phyloP scores from a whole-genome alignment of 495 filamentous ascomycete genomes.

The Penicillium tannophilum region DNA sequence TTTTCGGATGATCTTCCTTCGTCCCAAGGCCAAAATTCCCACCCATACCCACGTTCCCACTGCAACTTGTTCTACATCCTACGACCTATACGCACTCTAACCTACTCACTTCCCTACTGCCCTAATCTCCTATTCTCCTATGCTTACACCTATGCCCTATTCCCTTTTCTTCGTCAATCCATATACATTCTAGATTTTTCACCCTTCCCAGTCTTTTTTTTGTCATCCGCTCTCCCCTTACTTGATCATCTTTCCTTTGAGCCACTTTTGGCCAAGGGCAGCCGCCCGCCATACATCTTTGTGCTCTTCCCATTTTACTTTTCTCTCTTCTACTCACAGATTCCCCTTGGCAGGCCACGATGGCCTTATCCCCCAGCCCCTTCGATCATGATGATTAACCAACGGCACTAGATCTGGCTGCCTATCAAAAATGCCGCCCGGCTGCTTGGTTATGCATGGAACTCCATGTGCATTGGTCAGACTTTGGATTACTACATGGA shows the following conservation, averaged over 20 bases:
- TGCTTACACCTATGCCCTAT: background rate
- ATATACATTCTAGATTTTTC: background rate
- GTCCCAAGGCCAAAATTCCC: conserved; percentile 18
- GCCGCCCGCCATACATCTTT: background rate
- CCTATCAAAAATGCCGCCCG: conserved; percentile 3
- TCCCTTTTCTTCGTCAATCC: background rate
- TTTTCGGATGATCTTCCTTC: conserved; percentile 20
- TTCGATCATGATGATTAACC: background rate
- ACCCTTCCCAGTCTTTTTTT: background rate
- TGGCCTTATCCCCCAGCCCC: background rate
- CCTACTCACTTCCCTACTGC: conserved; percentile 6
- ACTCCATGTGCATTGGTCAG: conserved; percentile 2
- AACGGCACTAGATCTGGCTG: background rate
- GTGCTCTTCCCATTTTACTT: background rate
- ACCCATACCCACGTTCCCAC: conserved; percentile 15
- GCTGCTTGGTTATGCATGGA: background rate
- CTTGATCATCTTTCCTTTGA: background rate
- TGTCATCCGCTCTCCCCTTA: background rate
- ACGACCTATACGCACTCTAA: background rate
- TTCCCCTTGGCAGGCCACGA: background rate
- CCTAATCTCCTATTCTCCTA: background rate
- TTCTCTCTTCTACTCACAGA: background rate
- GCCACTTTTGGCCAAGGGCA: background rate
- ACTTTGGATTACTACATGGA: background rate
- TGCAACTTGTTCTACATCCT: background rate